These are phyloP conservation scores for Scenedesmus sp. DNA, from an alignment of 163 green algal genomes.

Conservation along the genomic window DNA sequence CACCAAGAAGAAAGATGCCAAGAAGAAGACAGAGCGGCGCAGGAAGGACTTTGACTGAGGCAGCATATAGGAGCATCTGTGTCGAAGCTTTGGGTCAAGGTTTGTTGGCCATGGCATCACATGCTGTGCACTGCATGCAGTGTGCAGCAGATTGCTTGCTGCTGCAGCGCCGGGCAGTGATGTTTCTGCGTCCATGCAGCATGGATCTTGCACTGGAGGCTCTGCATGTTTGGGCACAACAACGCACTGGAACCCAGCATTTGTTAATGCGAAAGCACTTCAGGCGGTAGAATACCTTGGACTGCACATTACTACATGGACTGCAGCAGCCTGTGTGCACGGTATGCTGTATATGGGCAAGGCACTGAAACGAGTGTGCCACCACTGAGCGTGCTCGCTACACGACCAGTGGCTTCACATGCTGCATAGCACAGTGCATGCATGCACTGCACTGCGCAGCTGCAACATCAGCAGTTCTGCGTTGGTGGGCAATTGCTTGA, in stretches of 20 bases:
- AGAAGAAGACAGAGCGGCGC: constrained; percentile 68
- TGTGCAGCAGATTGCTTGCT: neutral
- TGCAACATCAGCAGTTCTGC: no score
- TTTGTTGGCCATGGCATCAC: neutral
- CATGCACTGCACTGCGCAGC: no score
- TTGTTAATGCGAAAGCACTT: no score
- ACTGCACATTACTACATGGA: neutral
- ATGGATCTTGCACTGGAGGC: no score
- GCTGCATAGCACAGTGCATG: no score
- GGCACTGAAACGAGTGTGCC: neutral
- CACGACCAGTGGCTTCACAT: no score
- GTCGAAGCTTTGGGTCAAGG: neutral
- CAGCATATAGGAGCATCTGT: neutral
- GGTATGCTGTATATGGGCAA: neutral
- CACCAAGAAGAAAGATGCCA: constrained; percentile 73
- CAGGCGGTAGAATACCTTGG: no score
- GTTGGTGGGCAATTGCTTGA: no score
- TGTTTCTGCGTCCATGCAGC: neutral
- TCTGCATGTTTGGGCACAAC: no score
- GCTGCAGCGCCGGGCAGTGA: neutral
- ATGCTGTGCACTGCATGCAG: neutral
- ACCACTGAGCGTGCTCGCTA: neutral
- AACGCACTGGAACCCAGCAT: no score
- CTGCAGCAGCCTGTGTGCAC: neutral
- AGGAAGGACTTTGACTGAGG: constrained; percentile 60